Evolutionary conservation across 176 grass and related monocot species (phyloP), one percentile per base, ranked within the genome.

Genomic region (Aegilops sharonensis): DNA sequence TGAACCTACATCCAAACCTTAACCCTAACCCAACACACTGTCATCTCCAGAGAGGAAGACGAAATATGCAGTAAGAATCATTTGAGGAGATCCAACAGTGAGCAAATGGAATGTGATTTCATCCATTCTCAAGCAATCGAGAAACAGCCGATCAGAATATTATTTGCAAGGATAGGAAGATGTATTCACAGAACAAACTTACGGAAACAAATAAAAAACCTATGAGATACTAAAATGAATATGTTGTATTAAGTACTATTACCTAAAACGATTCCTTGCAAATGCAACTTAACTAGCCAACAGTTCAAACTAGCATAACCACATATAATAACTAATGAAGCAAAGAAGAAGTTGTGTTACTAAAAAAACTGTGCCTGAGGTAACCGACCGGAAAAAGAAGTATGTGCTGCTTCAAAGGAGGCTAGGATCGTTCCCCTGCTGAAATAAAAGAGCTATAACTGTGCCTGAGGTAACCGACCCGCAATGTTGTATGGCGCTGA

Each of bases 81-180:
- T 15, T 43, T 75, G 24, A 18, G 72, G 72, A 75, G 24, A 75
- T 30, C 12, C 42, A 50, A 75, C 42, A 2, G 13, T 18, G 72
- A 50, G 24, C 24, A 75, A 73, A 73, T 45, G 2, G 20, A 72
- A 72, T 43, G 37, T 72, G 37, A 34, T 72, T 27, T 73, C 70
- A 73, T 50, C 72, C 42, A 48, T 70, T 50, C 42, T 29, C 72
- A 75, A 50, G 42, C 72, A 7, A 75, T 27, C 24, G 39, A 74
- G 71, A 74, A 74, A 47, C 45, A 45, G 70, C 21, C n/a, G 40
- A 47, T 27, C n/a, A 74, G n/a, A 74, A 74, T 47, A 42, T 43
- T 82, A 54, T 47, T 60, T 60, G 11, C 47, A 69, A 82, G 69
- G 32, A 65, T 45, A 81, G 42, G 13, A 43, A 77, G 71, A 82